A percentile compares a stretch with the other conserved stretches of the same genome.
Evolutionary conservation across 768 basidiomycete species (phyloP).

Genomic region (Gymnopilus junonius): DNA sequence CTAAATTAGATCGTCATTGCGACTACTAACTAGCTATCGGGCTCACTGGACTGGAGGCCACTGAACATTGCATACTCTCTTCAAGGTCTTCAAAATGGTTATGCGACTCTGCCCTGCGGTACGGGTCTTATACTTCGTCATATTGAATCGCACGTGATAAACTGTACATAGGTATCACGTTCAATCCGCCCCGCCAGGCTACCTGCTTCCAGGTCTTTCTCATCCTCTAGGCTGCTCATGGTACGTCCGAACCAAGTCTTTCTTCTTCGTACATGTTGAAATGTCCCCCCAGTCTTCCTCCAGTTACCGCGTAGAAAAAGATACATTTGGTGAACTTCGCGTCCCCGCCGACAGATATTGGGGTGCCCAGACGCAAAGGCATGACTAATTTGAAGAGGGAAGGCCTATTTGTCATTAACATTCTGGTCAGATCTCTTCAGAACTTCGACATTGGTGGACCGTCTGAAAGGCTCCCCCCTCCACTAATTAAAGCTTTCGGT

Average conservation of each 20-base stretch:
- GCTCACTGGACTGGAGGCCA: not conserved
- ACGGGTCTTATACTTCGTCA: conserved; percentile 7
- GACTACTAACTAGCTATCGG: not conserved
- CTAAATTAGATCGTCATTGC: not conserved
- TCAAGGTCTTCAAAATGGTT: conserved; percentile 17
- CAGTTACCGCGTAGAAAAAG: conserved; percentile 79
- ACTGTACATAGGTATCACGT: conserved; percentile 28
- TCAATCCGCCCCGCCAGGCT: conserved; percentile 18
- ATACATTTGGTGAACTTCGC: conserved; percentile 94
- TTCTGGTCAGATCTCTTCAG: conserved; percentile 72
- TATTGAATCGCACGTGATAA: conserved; percentile 36
- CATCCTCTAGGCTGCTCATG: conserved; percentile 35
- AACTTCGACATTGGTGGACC: conserved; percentile 99
- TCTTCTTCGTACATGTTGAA: not conserved
- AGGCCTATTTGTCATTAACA: not conserved
- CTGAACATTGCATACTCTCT: not conserved
- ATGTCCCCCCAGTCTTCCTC: conserved; percentile 39
- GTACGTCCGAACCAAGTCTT: conserved; percentile 17
- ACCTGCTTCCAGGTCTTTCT: conserved; percentile 33
- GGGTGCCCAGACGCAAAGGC: conserved; percentile 99
- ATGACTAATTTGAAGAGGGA: not conserved
- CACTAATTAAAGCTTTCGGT: conserved; percentile 98
- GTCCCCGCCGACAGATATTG: conserved; percentile 84
- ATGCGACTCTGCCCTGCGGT: conserved; percentile 21
- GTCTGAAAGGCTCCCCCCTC: conserved; percentile 88